Conservation (phyloP, 306 rosid genomes). For the Quercus gilva region DNA sequence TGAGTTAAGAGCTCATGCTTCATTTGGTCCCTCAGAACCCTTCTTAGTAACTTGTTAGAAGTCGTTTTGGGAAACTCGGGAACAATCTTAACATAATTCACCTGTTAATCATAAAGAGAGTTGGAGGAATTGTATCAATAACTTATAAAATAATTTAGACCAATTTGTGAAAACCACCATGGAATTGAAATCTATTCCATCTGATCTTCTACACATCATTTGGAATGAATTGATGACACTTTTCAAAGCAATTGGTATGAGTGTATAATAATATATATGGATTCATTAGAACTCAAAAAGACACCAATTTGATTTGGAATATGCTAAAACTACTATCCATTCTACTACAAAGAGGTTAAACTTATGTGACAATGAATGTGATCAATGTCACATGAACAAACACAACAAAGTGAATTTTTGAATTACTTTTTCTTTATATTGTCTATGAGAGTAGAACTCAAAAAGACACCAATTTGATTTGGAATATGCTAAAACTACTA, state of each 20-base stretch:
- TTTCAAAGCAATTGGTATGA: background rate
- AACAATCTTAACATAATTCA: conserved; percentile 53
- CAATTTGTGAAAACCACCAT: background rate
- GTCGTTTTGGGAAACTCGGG: conserved; percentile 73
- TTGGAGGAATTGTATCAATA: background rate
- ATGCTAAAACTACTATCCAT: too few species aligned
- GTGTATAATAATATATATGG: background rate
- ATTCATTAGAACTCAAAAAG: background rate
- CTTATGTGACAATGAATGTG: too few species aligned
- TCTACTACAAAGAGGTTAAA: too few species aligned
- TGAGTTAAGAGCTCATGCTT: conserved; percentile 51
- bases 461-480: too few species aligned
- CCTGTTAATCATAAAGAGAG: conserved; percentile 39
- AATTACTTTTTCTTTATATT: too few species aligned
- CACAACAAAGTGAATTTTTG: too few species aligned
- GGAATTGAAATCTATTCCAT: background rate
- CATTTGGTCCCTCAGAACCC: conserved; percentile 79
- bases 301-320: background rate
- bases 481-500: too few species aligned
- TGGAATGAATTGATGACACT: background rate
- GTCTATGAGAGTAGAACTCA: too few species aligned
- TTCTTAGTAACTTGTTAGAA: conserved; percentile 75
- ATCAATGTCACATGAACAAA: too few species aligned
- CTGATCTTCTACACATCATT: background rate
- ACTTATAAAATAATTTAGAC: conserved; percentile 1